Base-by-base conservation (phyloP, 129 eudicot genomes). In the Tagetes erecta region DNA sequence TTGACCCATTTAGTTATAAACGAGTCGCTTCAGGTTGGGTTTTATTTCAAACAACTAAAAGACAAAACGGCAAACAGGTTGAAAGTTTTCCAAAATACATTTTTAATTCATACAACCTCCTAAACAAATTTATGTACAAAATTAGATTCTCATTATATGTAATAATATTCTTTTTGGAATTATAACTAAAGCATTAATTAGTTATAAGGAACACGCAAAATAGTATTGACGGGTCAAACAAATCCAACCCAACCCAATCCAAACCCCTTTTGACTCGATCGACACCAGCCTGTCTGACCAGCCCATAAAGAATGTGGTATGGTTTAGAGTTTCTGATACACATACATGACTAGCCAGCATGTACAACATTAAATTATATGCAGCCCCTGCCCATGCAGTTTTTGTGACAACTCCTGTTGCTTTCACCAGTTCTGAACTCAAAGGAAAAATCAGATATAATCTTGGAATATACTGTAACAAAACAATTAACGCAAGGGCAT, bases 351-450 rank as follows among this genome's bases (percentile, higher is more conserved):
- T 94, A 64, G 98, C 98, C 76, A 94, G 66, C 92, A 94, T 94
- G 83, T 90, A 93, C 70, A 94, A 70, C 76, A 90, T 81, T 69
- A 94, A 78, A 82, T 93, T 93, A 86, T 90, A 94, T 30, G 91
- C 97, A 34, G 97, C 97, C 73, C 98, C 98, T 14, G 98, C 98
- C 98, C 98, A 90, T 68, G 97, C 97, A 71, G 97, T 94, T 84
- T 94, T 94, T 75, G 98, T 90, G 79, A 94, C 91, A 70, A 94
- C 92, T 88, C 98, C 98, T 1, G 92, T 94, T 73, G 98, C 97
- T 83, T 94, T 94, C 39, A 94, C 87, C 42, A 94, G 86, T 84
- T 94, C 89, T 13, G 98, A 88, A 73, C 98, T 94, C 72, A 94
- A 79, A 10, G 98, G 98, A 80, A 94, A 94, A 76, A 94, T 90